phyloP scores from a whole-genome alignment of 495 filamentous ascomycete genomes.

The Penicillium pulvis region DNA sequence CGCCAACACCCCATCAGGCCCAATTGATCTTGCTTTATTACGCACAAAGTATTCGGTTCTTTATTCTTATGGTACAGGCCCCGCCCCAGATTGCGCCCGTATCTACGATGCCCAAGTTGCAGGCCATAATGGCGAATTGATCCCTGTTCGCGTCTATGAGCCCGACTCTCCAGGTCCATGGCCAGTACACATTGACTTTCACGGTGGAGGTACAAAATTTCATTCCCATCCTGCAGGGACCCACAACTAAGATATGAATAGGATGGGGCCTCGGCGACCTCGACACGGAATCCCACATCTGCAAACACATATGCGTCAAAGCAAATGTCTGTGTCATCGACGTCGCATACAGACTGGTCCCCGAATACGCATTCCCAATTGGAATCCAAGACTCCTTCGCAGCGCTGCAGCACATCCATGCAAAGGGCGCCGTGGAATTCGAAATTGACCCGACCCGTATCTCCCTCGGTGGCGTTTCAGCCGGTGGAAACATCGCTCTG shows the following conservation, averaged over 20 bases:
- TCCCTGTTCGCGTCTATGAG: conserved; percentile 47
- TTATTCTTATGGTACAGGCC: conserved; percentile 33
- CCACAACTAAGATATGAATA: conserved; percentile 10
- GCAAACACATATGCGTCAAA: conserved; percentile 35
- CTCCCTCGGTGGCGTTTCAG: conserved; percentile 53
- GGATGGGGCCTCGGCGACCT: conserved; percentile 54
- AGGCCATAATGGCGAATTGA: conserved; percentile 42
- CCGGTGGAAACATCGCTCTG: conserved; percentile 48
- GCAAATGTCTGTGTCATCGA: conserved; percentile 50
- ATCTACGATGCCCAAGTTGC: conserved; percentile 37
- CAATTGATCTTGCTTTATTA: conserved; percentile 30
- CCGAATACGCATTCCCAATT: conserved; percentile 49
- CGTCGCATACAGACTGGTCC: conserved; percentile 54
- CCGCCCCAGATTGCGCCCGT: conserved; percentile 27
- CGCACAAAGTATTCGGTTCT: conserved; percentile 33
- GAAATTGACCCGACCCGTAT: conserved; percentile 45
- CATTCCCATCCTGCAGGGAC: neutral
- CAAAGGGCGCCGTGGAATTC: conserved; percentile 37
- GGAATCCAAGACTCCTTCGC: conserved; percentile 51
- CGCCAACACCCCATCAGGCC: conserved; percentile 30
- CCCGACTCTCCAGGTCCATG: conserved; percentile 45
- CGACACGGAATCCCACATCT: conserved; percentile 37
- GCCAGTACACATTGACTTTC: conserved; percentile 51
- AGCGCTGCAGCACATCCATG: conserved; percentile 30
- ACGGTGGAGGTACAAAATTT: conserved; percentile 35